These are phyloP conservation scores for Besnoitia besnoiti DNA, from an alignment of 169 alveolate species.

Conservation along the genomic window DNA sequence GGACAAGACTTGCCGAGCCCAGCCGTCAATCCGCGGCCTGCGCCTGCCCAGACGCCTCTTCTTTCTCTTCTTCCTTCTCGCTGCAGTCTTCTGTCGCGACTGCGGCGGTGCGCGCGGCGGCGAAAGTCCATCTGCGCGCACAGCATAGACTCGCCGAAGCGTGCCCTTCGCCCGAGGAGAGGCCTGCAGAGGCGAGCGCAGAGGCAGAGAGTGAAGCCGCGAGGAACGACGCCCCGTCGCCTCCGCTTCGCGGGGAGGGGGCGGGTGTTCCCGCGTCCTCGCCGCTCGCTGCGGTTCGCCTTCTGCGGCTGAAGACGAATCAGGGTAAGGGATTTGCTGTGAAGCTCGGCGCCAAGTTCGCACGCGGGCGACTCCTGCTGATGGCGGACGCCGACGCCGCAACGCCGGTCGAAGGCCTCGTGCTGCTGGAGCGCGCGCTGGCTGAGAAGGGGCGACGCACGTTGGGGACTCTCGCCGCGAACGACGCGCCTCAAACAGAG, in stretches of 20 bases:
- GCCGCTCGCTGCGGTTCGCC: conserved; percentile 45
- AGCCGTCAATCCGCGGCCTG: neutral
- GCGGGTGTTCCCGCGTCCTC: neutral
- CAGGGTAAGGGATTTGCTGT: conserved; percentile 91
- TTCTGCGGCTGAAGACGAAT: conserved; percentile 63
- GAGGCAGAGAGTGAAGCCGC: neutral
- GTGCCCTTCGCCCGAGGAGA: neutral
- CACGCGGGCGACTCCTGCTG: conserved; percentile 63
- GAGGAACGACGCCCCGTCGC: neutral
- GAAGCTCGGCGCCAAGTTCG: neutral
- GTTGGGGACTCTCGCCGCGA: no score
- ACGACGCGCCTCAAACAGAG: no score
- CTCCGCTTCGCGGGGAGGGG: no score
- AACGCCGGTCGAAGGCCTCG: conserved; percentile 81
- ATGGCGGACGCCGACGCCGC: conserved; percentile 93
- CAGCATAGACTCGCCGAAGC: conserved; percentile 15
- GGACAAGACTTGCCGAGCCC: neutral
- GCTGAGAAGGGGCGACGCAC: neutral
- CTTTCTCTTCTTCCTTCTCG: neutral
- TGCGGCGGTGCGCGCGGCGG: conserved; percentile 31
- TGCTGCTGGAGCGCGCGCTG: conserved; percentile 62
- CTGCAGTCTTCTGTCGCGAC: conserved; percentile 6
- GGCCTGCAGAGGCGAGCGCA: neutral
- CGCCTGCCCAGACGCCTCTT: neutral
- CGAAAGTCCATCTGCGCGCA: conserved; percentile 71